Conservation (phyloP, 768 basidiomycete species). For the Tricholoma sp. region DNA sequence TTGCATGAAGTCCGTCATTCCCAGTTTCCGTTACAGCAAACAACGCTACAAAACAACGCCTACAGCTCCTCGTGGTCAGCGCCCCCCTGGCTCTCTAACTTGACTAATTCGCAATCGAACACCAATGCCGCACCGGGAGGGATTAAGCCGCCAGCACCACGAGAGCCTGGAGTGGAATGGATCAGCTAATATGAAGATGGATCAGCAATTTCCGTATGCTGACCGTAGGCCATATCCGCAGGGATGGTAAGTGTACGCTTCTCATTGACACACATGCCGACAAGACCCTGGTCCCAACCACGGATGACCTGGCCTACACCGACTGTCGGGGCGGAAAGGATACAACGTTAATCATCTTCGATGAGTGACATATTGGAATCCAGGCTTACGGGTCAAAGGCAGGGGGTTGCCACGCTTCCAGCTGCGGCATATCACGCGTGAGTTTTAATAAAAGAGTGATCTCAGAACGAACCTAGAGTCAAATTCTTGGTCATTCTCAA, state of each 20-base stretch:
- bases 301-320: constrained; percentile 77
- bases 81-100: constrained; percentile 39
- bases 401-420: constrained; percentile 71
- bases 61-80: constrained; percentile 52
- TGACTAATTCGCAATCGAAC: constrained; percentile 83
- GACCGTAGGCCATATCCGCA: constrained; percentile 75
- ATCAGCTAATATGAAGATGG: not conserved
- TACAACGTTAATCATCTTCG: not conserved
- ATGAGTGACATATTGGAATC: not conserved
- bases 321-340: constrained; percentile 36
- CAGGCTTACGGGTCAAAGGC: constrained; percentile 63
- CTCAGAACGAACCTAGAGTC: constrained; percentile 66
- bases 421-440: constrained; percentile 28
- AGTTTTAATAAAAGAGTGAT: not conserved
- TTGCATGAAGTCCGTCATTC: not conserved
- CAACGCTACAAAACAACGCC: not conserved
- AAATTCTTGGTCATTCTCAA: constrained; percentile 74
- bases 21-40: not conserved
- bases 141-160: constrained; percentile 74
- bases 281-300: constrained; percentile 81
- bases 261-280: constrained; percentile 83
- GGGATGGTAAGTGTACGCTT: constrained; percentile 90
- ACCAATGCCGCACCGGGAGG: constrained; percentile 66
- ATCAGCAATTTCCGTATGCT: constrained; percentile 22
- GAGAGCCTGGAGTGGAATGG: constrained; percentile 43